A percentile compares a stretch with the other conserved stretches of the same genome.
phyloP scores from a whole-genome alignment of 176 grass and related monocot genomes.

The Carex pumila region DNA sequence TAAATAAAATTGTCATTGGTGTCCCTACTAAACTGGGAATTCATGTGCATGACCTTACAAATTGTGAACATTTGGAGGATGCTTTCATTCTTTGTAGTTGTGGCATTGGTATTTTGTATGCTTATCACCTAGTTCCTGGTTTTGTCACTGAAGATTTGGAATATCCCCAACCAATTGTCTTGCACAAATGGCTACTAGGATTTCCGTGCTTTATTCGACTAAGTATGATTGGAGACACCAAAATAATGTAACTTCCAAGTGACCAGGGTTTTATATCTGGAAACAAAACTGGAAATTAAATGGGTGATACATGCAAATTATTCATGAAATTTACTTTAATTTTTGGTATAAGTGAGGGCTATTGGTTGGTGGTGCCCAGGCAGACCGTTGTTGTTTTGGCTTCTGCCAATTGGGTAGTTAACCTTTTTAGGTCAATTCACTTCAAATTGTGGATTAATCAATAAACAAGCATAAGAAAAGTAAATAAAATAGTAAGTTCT shows the following conservation, averaged over 20 bases:
- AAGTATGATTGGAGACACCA: not conserved
- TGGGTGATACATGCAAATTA: not conserved
- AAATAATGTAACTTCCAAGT: not conserved
- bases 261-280: not conserved
- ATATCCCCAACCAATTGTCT: not conserved
- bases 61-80: not conserved
- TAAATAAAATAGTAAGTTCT: conserved; percentile 10
- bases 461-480: no score
- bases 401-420: not conserved
- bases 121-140: not conserved
- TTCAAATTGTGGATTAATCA: conserved; percentile 8
- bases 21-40: not conserved
- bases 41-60: not conserved
- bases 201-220: not conserved
- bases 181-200: not conserved
- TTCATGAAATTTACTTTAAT: not conserved
- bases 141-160: not conserved
- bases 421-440: not conserved
- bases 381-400: not conserved
- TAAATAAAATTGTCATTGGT: not conserved
- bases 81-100: not conserved
- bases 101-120: not conserved
- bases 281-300: not conserved
- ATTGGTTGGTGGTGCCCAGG: not conserved
- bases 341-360: not conserved